Percentiles rank a stretch among this genome's conserved stretches.
These are phyloP conservation scores for Candida koratica DNA, from an alignment of 805 yeast genomes.

Conservation along the genomic window DNA sequence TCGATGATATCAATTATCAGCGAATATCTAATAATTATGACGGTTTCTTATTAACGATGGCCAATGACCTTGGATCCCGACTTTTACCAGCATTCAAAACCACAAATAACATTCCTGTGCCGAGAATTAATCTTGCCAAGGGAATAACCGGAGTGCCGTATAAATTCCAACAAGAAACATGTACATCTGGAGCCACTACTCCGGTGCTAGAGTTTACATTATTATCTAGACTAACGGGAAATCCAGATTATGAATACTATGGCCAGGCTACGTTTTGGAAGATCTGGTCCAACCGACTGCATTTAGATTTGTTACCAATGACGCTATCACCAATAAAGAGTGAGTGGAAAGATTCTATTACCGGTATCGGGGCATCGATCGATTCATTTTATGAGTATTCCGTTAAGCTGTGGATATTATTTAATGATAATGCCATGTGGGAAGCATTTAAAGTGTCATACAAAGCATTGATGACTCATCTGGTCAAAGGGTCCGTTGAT, in stretches of 20 bases:
- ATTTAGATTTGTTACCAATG: conserved; percentile 70
- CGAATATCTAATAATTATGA: conserved; percentile 45
- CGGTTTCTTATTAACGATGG: conserved; percentile 68
- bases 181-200: conserved; percentile 84
- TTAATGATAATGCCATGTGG: conserved; percentile 66
- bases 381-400: conserved; percentile 92
- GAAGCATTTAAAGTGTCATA: conserved; percentile 46
- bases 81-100: conserved; percentile 69
- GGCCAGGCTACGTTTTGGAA: conserved; percentile 61
- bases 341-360: conserved; percentile 52
- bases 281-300: conserved; percentile 65
- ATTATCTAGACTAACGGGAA: conserved; percentile 70
- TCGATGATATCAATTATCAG: conserved; percentile 28
- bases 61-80: conserved; percentile 70
- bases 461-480: conserved; percentile 46
- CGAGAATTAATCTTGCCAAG: conserved; percentile 63
- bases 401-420: conserved; percentile 68
- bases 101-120: conserved; percentile 63
- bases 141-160: conserved; percentile 49
- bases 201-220: conserved; percentile 78
- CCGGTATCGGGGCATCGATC: conserved; percentile 88
- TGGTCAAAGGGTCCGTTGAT: conserved; percentile 30
- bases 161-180: conserved; percentile 56
- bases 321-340: conserved; percentile 59
- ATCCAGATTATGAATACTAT: conserved; percentile 60